Percentiles rank a stretch among this genome's conserved stretches.
These are phyloP conservation scores for Kwoniella sp. DNA, from an alignment of 768 basidiomycete species.

Conservation along the genomic window DNA sequence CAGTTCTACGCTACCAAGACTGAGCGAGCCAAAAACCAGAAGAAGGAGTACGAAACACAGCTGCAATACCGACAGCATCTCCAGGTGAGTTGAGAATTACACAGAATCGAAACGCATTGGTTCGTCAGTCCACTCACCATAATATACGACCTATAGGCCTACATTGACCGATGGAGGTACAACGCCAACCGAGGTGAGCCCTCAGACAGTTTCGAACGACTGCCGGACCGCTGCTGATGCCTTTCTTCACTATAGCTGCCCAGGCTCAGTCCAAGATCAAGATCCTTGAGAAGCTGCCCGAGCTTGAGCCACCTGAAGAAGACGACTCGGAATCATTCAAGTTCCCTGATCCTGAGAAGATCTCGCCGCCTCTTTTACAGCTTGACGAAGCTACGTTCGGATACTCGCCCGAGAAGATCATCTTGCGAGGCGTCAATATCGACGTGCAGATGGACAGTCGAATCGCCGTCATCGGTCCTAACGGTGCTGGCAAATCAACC, in stretches of 20 bases:
- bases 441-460: conserved; percentile 93
- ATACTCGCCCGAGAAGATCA: conserved; percentile 72
- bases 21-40: conserved; percentile 83
- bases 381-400: conserved; percentile 88
- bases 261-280: conserved; percentile 80
- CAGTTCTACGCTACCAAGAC: conserved; percentile 99
- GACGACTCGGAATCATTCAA: conserved; percentile 93
- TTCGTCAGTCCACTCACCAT: neutral
- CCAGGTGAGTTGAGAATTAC: conserved; percentile 57
- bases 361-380: conserved; percentile 92
- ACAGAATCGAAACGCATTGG: neutral
- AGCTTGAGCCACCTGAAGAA: conserved; percentile 85
- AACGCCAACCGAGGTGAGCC: conserved; percentile 78
- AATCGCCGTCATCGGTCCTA: conserved; percentile 91
- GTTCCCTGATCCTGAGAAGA: conserved; percentile 96
- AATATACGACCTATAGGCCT: conserved; percentile 60
- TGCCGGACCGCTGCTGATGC: conserved; percentile 3
- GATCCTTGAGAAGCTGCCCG: conserved; percentile 83
- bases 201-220: too few species aligned
- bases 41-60: conserved; percentile 93
- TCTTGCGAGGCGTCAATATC: conserved; percentile 78
- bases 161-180: conserved; percentile 97
- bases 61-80: conserved; percentile 92
- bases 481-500: conserved; percentile 96
- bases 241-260: conserved; percentile 60